Conservation (phyloP, 1,139 yeast species). For the Suhomyces ambrosiae region DNA sequence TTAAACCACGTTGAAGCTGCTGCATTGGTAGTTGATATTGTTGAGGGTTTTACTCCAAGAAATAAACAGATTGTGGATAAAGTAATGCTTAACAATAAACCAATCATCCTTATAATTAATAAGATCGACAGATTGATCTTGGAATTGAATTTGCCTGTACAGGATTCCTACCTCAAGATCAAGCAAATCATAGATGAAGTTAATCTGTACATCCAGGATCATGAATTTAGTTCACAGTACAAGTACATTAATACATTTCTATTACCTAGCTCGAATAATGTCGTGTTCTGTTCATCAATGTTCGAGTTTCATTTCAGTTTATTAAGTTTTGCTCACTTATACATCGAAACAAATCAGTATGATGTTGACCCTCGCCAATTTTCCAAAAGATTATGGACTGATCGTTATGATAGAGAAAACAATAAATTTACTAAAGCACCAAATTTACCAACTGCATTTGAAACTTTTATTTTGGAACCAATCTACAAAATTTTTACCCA, state of each 20-base stretch:
- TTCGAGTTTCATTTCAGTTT: slow-evolving; percentile 67
- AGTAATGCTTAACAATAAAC: slow-evolving; percentile 49
- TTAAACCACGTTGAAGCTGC: slow-evolving; percentile 65
- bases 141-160: slow-evolving; percentile 74
- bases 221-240: slow-evolving; percentile 29
- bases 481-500: slow-evolving; percentile 73
- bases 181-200: slow-evolving; percentile 62
- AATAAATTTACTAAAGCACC: slow-evolving; percentile 47
- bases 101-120: slow-evolving; percentile 67
- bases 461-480: slow-evolving; percentile 73
- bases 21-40: slow-evolving; percentile 74
- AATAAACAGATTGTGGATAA: slow-evolving; percentile 52
- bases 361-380: slow-evolving; percentile 46
- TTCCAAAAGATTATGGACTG: slow-evolving; percentile 74
- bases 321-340: slow-evolving; percentile 61
- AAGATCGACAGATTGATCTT: slow-evolving; percentile 81
- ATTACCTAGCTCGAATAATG: slow-evolving; percentile 69
- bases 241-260: slow-evolving; percentile 29
- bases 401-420: slow-evolving; percentile 50
- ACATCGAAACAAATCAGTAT: slow-evolving; percentile 34
- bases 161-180: slow-evolving; percentile 72
- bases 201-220: slow-evolving; percentile 50
- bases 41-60: slow-evolving; percentile 73
- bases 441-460: slow-evolving; percentile 54
- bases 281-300: slow-evolving; percentile 71